These are phyloP conservation scores for Austroboletus festivus DNA, from an alignment of 768 basidiomycete genomes.

Conservation along the genomic window DNA sequence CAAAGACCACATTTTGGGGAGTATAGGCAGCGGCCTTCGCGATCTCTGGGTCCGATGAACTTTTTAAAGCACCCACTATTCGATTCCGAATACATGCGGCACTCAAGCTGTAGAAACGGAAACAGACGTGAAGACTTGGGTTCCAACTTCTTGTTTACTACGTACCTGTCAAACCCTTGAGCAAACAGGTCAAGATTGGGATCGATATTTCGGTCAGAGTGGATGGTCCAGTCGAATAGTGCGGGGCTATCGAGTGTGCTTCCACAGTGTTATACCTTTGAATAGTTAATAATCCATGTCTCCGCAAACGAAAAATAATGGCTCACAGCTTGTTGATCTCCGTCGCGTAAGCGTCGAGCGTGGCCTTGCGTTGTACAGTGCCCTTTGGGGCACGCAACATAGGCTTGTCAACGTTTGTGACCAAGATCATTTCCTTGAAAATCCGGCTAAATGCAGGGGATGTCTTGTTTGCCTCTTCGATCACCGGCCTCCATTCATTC, in stretches of 20 bases:
- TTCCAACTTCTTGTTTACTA: not conserved
- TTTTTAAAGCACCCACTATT: constrained; percentile 25
- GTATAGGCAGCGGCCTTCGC: constrained; percentile 26
- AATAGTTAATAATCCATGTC: not conserved
- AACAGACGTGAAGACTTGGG: too few relatives aligned
- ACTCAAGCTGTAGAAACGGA: constrained; percentile 19
- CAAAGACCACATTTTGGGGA: constrained; percentile 33
- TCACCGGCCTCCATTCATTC: too few relatives aligned
- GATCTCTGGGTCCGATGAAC: constrained; percentile 27
- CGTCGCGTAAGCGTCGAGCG: constrained; percentile 12
- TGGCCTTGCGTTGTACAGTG: constrained; percentile 16
- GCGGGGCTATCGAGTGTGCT: not conserved
- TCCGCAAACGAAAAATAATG: not conserved
- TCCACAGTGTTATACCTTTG: constrained; percentile 10
- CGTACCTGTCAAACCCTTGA: constrained; percentile 35
- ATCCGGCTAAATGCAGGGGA: constrained; percentile 40
- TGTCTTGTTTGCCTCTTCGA: constrained; percentile 37
- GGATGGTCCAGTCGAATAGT: constrained; percentile 9
- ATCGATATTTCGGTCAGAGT: not conserved
- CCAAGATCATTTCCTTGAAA: constrained; percentile 49
- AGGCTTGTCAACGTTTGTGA: constrained; percentile 39
- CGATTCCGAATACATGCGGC: constrained; percentile 29
- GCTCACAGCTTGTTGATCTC: constrained; percentile 24
- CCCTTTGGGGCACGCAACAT: constrained; percentile 36
- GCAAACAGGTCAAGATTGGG: constrained; percentile 18